Base-by-base conservation (phyloP, 2,329 filamentous ascomycete genomes). In the Parastagonospora nodorum region DNA sequence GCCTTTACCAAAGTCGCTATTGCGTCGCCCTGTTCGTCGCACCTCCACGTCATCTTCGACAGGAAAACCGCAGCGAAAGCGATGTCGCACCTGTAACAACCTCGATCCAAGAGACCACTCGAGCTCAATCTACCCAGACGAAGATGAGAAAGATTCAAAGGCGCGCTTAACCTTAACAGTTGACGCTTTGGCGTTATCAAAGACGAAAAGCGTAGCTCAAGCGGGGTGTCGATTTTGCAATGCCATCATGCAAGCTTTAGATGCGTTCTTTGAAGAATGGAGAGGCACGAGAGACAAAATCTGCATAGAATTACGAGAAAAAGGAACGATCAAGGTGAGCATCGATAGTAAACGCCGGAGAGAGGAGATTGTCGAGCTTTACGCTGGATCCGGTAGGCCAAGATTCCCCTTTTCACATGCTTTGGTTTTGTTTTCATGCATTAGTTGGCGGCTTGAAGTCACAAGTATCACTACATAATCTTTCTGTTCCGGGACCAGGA, bases 161-260 rank as follows among this genome's bases (percentile, higher is more conserved):
- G 48, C 61, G 5, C 63, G 51, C 19, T 46, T 71, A 44, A 64
- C 45, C 10, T 43, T 71, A 8, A 57, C 69, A 5, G 38, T 69
- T 14, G 68, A 71, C 56, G 56, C 63, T 3, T 56, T 69, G 32
- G 52, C 39, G 14, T 42, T 67, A 15, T 51, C 61, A 2, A 64
- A 53, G 28, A 57, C 51, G 2, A 63, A 54, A 44, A 42, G 48
- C 14, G 41, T 45, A 8, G 36, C 49, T 8, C 58, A 58, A 31
- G 54, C 58, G 8, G 64, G 57, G 10, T 72, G 68, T 41, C 63
- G 64, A 24, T 71, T 67, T 42, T 72, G 68, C 48, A 45, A 47
- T 38, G 59, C 67, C 1, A 50, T 72, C 15, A 42, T 57, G 8
- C 55, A 67, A 41, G 63, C 64, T 8, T 50, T 71, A 28, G 68